Evolutionary conservation across 768 basidiomycete genomes (phyloP), one percentile per base, ranked within the genome.

Genomic region (Leccinum disarticulatum): DNA sequence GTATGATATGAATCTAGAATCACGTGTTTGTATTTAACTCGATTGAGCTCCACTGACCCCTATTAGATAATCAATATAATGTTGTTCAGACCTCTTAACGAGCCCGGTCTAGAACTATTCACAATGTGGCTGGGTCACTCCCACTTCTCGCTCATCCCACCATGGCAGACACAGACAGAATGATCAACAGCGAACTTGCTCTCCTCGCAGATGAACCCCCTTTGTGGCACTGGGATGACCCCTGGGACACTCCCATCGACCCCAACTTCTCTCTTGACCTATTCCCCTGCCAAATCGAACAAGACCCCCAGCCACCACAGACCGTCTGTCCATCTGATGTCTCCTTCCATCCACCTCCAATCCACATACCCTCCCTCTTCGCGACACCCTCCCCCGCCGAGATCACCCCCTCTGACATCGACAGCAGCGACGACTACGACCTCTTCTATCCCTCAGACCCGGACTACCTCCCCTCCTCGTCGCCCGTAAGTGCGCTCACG

Each of bases 271-370:
- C 22, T 0, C 48, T 27, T 25, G 47, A 11, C 11, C 25, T 48
- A 27, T 49, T 49, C 25, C 48, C 48, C 48, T 15, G n/a, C 14
- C 19, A 17, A 48, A 13, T 41, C 3, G 17, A 25, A 14, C 19
- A 11, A 13, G 47, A 19, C 47, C 47, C 25, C 9, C 38, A 48
- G 13, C 58, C 57, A 7, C 70, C 58, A 22, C 58, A 56, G 9
- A 72, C 71, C 31, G 68, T 74, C 0, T 64, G 55, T 28, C 68
- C 64, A 53, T 55, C 71, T 5, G 73, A 72, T 15, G 30, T 74
- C 35, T 38, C 59, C 41, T 41, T 19, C 4, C 15, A 19, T 30
- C 25, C 1, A 9, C 38, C 19, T 33, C 17, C 33, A 52, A 3
- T 52, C 38, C 48, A 55, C 8, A 61, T 64, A 61, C 61, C 66